These are phyloP conservation scores for Coemansia sp. DNA, from an alignment of 371 early-diverging fungal genomes.

Conservation along the genomic window DNA sequence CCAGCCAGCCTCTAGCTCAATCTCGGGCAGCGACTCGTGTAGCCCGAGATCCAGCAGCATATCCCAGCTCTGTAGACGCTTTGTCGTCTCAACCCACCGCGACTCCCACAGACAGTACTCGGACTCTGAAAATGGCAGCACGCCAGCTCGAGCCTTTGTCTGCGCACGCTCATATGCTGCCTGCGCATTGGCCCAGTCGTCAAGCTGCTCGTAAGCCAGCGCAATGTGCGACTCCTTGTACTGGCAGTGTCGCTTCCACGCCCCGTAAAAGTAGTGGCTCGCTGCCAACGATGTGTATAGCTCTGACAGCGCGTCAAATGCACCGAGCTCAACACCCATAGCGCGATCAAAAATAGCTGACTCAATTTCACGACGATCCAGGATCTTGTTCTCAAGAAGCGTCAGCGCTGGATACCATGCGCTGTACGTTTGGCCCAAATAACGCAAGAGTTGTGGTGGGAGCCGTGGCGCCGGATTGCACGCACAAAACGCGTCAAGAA, in stretches of 20 bases:
- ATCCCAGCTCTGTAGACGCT: constrained; percentile 98
- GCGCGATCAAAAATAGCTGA: constrained; percentile 80
- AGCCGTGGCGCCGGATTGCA: constrained; percentile 72
- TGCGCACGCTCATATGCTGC: constrained; percentile 92
- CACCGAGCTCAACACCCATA: constrained; percentile 71
- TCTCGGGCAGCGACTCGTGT: constrained; percentile 79
- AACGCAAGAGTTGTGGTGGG: constrained; percentile 91
- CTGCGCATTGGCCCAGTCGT: constrained; percentile 94
- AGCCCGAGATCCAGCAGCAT: constrained; percentile 89
- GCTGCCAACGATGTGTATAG: constrained; percentile 78
- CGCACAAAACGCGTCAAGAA: constrained; percentile 80
- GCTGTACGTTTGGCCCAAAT: constrained; percentile 84
- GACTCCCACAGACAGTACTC: constrained; percentile 98
- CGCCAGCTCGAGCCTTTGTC: constrained; percentile 83
- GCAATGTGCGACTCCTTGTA: constrained; percentile 97
- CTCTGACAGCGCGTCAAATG: constrained; percentile 85
- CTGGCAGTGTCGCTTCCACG: constrained; percentile 89
- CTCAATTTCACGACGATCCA: constrained; percentile 45
- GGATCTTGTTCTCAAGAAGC: constrained; percentile 46
- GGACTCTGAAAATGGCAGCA: constrained; percentile 89
- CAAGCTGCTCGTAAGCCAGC: constrained; percentile 90
- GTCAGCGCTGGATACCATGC: constrained; percentile 81
- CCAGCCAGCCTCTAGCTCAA: constrained; percentile 90
- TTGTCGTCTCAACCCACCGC: constrained; percentile 91
- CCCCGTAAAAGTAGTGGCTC: constrained; percentile 88